These are phyloP conservation scores for Phytopythium montanum DNA, from an alignment of 352 stramenopile species.

Conservation along the genomic window DNA sequence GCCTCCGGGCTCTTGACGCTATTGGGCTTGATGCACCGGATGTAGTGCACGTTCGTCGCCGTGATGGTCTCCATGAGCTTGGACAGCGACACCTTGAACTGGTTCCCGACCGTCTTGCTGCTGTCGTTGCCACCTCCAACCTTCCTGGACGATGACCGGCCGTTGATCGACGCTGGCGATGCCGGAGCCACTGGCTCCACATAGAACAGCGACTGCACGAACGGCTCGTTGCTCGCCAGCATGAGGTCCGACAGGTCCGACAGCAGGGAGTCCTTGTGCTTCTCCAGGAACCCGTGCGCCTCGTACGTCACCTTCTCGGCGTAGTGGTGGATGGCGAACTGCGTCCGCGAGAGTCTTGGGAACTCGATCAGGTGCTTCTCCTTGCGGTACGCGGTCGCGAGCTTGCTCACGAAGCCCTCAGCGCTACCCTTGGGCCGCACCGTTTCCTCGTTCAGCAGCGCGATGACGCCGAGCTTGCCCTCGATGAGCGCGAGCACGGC, in stretches of 20 bases:
- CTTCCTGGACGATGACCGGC: constrained; percentile 16
- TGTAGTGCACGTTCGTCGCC: constrained; percentile 73
- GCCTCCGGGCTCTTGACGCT: constrained; percentile 54
- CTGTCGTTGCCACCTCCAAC: constrained; percentile 17
- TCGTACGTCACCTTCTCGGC: constrained; percentile 92
- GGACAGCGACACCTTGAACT: constrained; percentile 77
- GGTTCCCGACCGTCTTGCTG: constrained; percentile 59
- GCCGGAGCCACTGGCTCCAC: constrained; percentile 31
- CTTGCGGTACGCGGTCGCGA: constrained; percentile 40
- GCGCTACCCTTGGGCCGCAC: constrained; percentile 71
- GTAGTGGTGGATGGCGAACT: constrained; percentile 94
- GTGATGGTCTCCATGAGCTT: constrained; percentile 73
- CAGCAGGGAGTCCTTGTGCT: constrained; percentile 92
- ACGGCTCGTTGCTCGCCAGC: constrained; percentile 41
- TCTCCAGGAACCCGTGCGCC: constrained; percentile 90
- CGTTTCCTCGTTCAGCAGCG: constrained; percentile 87
- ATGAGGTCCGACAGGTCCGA: constrained; percentile 89
- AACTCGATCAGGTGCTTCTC: constrained; percentile 68
- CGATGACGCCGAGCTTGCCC: constrained; percentile 67
- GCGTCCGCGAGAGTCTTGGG: constrained; percentile 55
- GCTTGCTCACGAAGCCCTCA: constrained; percentile 61
- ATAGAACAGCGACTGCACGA: constrained; percentile 62
- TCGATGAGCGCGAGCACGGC: constrained; percentile 76
- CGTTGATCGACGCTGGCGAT: constrained; percentile 17
- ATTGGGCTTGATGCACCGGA: constrained; percentile 88